phyloP scores from a whole-genome alignment of 805 yeast species.

The Monosporozyma servazzii region DNA sequence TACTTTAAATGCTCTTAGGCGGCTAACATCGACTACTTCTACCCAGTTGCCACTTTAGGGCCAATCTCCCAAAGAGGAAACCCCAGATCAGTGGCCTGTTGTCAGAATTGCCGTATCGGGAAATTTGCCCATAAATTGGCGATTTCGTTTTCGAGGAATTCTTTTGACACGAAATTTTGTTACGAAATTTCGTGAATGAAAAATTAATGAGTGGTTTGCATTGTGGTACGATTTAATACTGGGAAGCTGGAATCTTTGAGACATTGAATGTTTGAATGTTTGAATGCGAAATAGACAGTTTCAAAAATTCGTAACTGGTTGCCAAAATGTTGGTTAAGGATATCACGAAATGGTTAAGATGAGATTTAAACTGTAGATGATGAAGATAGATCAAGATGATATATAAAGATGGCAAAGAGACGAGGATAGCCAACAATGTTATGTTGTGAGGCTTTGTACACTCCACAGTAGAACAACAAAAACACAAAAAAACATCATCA shows the following conservation, averaged over 20 bases:
- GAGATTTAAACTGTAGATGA: background rate
- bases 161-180: too few relatives aligned
- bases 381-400: background rate
- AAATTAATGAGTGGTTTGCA: background rate
- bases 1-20: too few relatives aligned
- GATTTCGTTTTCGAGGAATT: background rate
- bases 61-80: too few relatives aligned
- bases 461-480: background rate
- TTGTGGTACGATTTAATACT: background rate
- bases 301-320: background rate
- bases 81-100: background rate
- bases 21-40: too few relatives aligned
- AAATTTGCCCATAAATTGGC: background rate
- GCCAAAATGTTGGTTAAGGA: background rate
- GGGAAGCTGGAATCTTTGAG: too few relatives aligned
- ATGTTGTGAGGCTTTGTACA: background rate
- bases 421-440: background rate
- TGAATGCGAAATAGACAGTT: background rate
- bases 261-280: background rate
- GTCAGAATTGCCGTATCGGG: background rate
- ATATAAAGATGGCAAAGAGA: background rate
- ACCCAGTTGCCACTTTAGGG: too few relatives aligned
- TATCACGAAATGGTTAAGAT: background rate
- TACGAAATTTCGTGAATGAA: background rate
- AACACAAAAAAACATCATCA: background rate